Evolutionary conservation across 2,329 filamentous ascomycete species (phyloP).

Genomic region (Aaosphaeria arxii): DNA sequence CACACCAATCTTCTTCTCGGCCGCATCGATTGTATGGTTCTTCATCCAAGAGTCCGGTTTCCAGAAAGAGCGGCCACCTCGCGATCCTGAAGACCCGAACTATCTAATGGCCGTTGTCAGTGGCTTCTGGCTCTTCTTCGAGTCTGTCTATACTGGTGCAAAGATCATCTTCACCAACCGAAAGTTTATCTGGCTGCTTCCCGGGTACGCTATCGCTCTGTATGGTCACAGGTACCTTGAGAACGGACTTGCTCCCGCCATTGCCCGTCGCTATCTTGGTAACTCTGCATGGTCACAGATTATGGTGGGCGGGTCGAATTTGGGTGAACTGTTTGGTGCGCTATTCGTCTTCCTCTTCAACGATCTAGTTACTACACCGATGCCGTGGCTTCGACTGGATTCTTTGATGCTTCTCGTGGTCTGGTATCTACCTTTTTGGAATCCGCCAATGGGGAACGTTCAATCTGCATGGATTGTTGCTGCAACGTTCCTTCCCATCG

Average conservation of each 20-base stretch:
- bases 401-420: constrained; percentile 46
- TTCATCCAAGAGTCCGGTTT: constrained; percentile 45
- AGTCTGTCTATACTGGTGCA: constrained; percentile 47
- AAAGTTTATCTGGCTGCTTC: constrained; percentile 51
- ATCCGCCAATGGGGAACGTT: constrained; percentile 40
- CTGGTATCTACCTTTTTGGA: constrained; percentile 50
- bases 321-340: constrained; percentile 50
- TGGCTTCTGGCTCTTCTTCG: constrained; percentile 45
- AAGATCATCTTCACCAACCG: constrained; percentile 47
- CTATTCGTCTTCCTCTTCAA: constrained; percentile 50
- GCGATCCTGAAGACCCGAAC: constrained; percentile 23
- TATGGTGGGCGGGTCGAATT: constrained; percentile 51
- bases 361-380: constrained; percentile 48
- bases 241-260: constrained; percentile 46
- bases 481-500: constrained; percentile 45
- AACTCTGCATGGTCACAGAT: constrained; percentile 51
- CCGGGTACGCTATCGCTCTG: constrained; percentile 49
- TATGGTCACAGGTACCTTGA: constrained; percentile 53
- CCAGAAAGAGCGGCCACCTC: constrained; percentile 16
- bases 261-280: constrained; percentile 48
- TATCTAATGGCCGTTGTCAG: constrained; percentile 39
- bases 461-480: constrained; percentile 47
- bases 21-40: constrained; percentile 44
- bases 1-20: constrained; percentile 47
- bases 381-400: constrained; percentile 51